phyloP scores from a whole-genome alignment of 1,284 basidiomycete species.

The Megacollybia platyphylla region DNA sequence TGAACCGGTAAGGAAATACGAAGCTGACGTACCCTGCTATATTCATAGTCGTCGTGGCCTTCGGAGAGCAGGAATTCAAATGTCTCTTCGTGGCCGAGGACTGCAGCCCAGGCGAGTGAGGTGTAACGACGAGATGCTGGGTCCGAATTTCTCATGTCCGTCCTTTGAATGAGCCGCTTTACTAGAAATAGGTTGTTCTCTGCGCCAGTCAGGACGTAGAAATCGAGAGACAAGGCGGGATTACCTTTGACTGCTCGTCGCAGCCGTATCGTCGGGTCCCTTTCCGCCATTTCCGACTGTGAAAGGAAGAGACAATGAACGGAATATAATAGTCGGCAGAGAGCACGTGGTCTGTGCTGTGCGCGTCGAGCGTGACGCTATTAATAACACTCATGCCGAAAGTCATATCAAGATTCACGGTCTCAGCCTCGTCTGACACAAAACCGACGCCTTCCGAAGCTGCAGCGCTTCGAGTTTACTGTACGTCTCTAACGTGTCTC shows the following conservation, averaged over 20 bases:
- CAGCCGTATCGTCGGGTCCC: conserved; percentile 62
- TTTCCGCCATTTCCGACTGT: conserved; percentile 55
- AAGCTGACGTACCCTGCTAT: conserved; percentile 58
- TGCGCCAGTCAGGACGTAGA: conserved; percentile 16
- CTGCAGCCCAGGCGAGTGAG: conserved; percentile 80
- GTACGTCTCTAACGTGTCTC: conserved; percentile 26
- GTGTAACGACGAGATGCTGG: conserved; percentile 63
- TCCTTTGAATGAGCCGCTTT: conserved; percentile 66
- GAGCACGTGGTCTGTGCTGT: background rate
- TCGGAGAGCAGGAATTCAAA: conserved; percentile 77
- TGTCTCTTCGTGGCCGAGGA: conserved; percentile 75
- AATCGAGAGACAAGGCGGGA: conserved; percentile 4
- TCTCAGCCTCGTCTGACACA: conserved; percentile 76
- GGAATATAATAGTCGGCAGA: background rate
- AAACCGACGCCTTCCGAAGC: conserved; percentile 65
- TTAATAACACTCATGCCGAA: conserved; percentile 46
- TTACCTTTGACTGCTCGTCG: conserved; percentile 71
- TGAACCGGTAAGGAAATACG: background rate
- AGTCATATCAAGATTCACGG: conserved; percentile 68
- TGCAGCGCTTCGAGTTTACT: conserved; percentile 68
- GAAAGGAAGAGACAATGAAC: conserved; percentile 9
- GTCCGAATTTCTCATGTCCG: conserved; percentile 85
- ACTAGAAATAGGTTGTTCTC: conserved; percentile 90
- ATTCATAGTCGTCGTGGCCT: conserved; percentile 84
- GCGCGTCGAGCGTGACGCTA: background rate